phyloP scores from a whole-genome alignment of 2,329 filamentous ascomycete species.

The Aspergillus candidus region DNA sequence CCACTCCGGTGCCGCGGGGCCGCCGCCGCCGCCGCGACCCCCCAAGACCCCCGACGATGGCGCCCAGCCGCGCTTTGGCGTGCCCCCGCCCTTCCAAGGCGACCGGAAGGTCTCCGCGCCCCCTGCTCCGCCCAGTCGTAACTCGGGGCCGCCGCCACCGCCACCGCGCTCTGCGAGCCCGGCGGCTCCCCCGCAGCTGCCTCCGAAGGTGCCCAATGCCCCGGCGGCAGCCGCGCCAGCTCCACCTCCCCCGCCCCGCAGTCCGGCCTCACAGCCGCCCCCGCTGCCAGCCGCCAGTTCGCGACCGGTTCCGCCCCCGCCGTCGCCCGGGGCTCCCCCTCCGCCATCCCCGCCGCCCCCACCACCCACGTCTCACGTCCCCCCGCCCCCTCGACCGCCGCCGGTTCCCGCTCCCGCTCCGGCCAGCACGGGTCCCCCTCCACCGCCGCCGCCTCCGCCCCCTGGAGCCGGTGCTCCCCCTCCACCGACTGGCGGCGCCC shows the following conservation, averaged over 20 bases:
- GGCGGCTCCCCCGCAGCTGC: constrained; percentile 45
- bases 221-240: constrained; percentile 26
- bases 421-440: constrained; percentile 36
- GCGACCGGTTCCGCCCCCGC: constrained; percentile 19
- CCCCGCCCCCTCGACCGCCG: constrained; percentile 37
- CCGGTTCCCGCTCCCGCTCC: constrained; percentile 42
- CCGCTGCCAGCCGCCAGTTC: constrained; percentile 39
- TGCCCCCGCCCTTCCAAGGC: constrained; percentile 73
- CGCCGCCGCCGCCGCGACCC: constrained; percentile 62
- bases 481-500: constrained; percentile 22
- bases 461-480: constrained; percentile 8
- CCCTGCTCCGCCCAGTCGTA: constrained; percentile 68
- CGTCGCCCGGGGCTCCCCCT: constrained; percentile 33
- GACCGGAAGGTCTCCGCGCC: constrained; percentile 57
- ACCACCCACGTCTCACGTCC: constrained; percentile 21
- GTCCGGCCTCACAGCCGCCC: constrained; percentile 34
- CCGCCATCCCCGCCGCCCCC: constrained; percentile 36
- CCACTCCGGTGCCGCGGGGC: constrained; percentile 50
- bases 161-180: constrained; percentile 45
- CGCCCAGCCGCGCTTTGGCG: constrained; percentile 58
- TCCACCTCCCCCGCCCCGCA: constrained; percentile 54
- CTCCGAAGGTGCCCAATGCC: constrained; percentile 38
- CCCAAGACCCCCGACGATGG: constrained; percentile 68
- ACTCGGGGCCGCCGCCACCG: constrained; percentile 64
- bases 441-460: constrained; percentile 33